phyloP scores from a whole-genome alignment of 1,139 yeast genomes.

The Pneumocystis canis region DNA sequence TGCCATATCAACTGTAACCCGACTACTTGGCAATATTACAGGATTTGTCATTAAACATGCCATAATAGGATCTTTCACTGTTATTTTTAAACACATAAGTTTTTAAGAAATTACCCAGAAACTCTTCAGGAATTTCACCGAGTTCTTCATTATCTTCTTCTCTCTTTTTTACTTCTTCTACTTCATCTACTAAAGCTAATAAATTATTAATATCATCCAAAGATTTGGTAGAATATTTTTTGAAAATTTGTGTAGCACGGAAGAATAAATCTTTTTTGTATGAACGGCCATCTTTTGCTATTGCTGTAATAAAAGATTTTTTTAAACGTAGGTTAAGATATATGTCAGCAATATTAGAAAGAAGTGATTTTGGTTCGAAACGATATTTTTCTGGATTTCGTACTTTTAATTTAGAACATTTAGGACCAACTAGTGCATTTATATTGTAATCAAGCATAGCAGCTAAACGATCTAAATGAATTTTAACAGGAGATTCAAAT shows the following conservation, averaged over 20 bases:
- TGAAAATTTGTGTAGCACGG: slow-evolving; percentile 55
- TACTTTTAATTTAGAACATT: slow-evolving; percentile 77
- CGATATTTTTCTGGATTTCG: slow-evolving; percentile 68
- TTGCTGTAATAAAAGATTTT: slow-evolving; percentile 56
- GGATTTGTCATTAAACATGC: slow-evolving; percentile 92
- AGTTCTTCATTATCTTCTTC: slow-evolving; percentile 38
- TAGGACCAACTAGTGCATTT: slow-evolving; percentile 85
- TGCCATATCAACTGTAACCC: slow-evolving; percentile 68
- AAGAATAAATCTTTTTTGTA: slow-evolving; percentile 50
- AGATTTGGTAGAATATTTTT: slow-evolving; percentile 39
- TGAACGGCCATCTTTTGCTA: slow-evolving; percentile 82
- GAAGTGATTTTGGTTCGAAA: slow-evolving; percentile 63
- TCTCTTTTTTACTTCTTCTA: slow-evolving; percentile 43
- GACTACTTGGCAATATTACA: slow-evolving; percentile 75
- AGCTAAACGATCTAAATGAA: slow-evolving; percentile 46
- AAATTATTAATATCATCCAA: slow-evolving; percentile 41
- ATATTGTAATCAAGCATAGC: slow-evolving; percentile 90
- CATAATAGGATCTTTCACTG: slow-evolving; percentile 67
- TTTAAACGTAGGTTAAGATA: slow-evolving; percentile 57
- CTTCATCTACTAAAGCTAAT: slow-evolving; percentile 42
- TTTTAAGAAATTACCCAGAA: slow-evolving; percentile 27
- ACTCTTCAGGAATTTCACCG: slow-evolving; percentile 94
- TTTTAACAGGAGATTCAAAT: background rate
- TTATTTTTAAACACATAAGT: background rate
- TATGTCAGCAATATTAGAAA: slow-evolving; percentile 57